phyloP scores from a whole-genome alignment of 805 yeast genomes.

The Teunomyces cretensis region DNA sequence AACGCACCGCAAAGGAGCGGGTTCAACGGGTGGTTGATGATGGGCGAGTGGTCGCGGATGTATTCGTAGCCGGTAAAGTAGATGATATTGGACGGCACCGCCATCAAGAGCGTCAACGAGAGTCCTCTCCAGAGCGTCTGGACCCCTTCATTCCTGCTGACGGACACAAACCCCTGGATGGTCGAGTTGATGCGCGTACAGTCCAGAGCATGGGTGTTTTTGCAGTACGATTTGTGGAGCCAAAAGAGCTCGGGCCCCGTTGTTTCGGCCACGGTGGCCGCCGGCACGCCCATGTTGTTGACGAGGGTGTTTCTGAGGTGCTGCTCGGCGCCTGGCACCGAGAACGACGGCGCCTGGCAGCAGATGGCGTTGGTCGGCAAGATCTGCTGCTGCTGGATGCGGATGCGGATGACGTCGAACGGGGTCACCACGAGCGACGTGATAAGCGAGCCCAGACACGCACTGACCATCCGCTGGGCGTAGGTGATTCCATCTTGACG shows the following conservation, averaged over 20 bases:
- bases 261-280: slow-evolving; percentile 6
- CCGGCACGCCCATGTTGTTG: background rate
- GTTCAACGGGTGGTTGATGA: slow-evolving; percentile 50
- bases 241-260: slow-evolving; percentile 30
- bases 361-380: slow-evolving; percentile 34
- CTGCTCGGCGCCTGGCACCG: slow-evolving; percentile 8
- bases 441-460: slow-evolving; percentile 70
- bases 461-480: slow-evolving; percentile 71
- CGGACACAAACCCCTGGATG: slow-evolving; percentile 66
- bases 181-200: slow-evolving; percentile 66
- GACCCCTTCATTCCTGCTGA: slow-evolving; percentile 71
- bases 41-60: slow-evolving; percentile 66
- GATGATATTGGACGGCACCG: slow-evolving; percentile 89
- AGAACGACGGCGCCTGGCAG: slow-evolving; percentile 19
- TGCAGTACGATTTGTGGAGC: slow-evolving; percentile 38
- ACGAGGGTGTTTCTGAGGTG: slow-evolving; percentile 11
- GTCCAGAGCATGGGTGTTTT: slow-evolving; percentile 19
- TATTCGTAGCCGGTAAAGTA: slow-evolving; percentile 94
- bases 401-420: slow-evolving; percentile 73
- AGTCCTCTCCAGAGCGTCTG: slow-evolving; percentile 87
- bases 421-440: slow-evolving; percentile 79
- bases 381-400: slow-evolving; percentile 76
- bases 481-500: slow-evolving; percentile 37
- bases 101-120: slow-evolving; percentile 78
- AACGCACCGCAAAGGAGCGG: slow-evolving; percentile 84